Percentiles rank a stretch among this genome's conserved stretches.
phyloP scores from a whole-genome alignment of 371 early-diverging fungal genomes.

The Dichotomocladium elegans region DNA sequence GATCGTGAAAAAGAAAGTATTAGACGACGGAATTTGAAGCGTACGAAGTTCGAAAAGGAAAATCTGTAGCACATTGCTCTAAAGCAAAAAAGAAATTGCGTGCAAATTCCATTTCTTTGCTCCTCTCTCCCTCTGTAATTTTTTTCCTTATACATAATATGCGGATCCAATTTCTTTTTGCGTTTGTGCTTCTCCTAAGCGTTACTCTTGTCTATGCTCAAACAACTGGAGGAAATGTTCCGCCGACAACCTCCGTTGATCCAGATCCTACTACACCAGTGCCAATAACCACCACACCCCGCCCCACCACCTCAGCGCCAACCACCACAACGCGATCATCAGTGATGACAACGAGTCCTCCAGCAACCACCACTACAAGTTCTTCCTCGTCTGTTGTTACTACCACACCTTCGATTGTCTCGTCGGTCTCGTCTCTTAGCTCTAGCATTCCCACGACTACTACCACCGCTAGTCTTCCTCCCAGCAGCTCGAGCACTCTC shows the following conservation, averaged over 20 bases:
- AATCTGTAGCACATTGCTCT: constrained; percentile 3
- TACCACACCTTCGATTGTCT: no score
- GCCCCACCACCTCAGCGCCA: constrained; percentile 2
- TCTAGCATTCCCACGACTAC: no score
- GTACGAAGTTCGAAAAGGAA: constrained; percentile 29
- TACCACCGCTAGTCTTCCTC: no score
- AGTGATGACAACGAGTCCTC: background rate
- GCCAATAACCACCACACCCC: background rate
- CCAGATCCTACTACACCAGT: constrained; percentile 4
- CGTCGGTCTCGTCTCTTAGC: no score
- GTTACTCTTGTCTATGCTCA: background rate
- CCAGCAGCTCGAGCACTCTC: no score
- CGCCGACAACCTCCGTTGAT: background rate
- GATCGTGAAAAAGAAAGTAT: constrained; percentile 56
- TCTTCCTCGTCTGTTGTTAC: no score
- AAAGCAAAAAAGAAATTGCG: constrained; percentile 3
- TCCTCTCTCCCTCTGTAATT: constrained; percentile 4
- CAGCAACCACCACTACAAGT: background rate
- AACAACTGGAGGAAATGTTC: background rate
- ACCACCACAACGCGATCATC: constrained; percentile 6
- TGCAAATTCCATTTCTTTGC: background rate
- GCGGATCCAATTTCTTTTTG: background rate
- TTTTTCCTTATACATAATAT: background rate
- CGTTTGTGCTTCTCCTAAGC: background rate
- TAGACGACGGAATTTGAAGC: constrained; percentile 36